Evolutionary conservation across 768 basidiomycete genomes (phyloP).

Genomic region (Psilocybe cubensis): DNA sequence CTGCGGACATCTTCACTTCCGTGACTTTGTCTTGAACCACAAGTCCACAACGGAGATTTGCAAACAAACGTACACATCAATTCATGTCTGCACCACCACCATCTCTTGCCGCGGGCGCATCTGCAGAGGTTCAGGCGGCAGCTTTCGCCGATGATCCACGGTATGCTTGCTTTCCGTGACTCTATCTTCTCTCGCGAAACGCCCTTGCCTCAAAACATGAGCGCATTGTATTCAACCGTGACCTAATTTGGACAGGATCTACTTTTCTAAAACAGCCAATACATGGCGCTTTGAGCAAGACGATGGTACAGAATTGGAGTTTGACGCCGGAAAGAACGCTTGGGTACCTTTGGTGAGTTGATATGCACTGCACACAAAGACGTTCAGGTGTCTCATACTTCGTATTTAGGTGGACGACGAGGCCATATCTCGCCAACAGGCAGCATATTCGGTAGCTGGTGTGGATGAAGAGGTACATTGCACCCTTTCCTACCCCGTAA

Average conservation of each 20-base stretch:
- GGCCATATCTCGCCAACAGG: constrained; percentile 86
- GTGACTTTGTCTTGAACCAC: not conserved
- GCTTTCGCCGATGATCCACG: constrained; percentile 82
- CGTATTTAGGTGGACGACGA: constrained; percentile 80
- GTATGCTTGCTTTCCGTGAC: constrained; percentile 33
- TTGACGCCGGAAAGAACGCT: constrained; percentile 69
- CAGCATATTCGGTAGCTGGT: constrained; percentile 89
- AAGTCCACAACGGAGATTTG: not conserved
- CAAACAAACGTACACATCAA: constrained; percentile 47
- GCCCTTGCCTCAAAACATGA: constrained; percentile 17
- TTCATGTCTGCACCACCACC: constrained; percentile 52
- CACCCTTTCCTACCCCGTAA: constrained; percentile 1
- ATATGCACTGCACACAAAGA: not conserved
- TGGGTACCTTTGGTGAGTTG: constrained; percentile 86
- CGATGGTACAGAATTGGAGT: constrained; percentile 91
- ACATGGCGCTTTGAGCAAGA: constrained; percentile 93
- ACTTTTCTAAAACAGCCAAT: constrained; percentile 72
- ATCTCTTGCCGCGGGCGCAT: constrained; percentile 54
- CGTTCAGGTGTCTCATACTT: not conserved
- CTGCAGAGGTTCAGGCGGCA: constrained; percentile 58
- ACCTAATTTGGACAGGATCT: constrained; percentile 50
- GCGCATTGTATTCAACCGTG: constrained; percentile 23
- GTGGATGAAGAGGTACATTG: constrained; percentile 89
- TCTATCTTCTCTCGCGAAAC: constrained; percentile 14
- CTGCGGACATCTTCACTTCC: not conserved